Base-by-base conservation (phyloP, 768 basidiomycete species). In the Symmetrospora coprosmae region DNA sequence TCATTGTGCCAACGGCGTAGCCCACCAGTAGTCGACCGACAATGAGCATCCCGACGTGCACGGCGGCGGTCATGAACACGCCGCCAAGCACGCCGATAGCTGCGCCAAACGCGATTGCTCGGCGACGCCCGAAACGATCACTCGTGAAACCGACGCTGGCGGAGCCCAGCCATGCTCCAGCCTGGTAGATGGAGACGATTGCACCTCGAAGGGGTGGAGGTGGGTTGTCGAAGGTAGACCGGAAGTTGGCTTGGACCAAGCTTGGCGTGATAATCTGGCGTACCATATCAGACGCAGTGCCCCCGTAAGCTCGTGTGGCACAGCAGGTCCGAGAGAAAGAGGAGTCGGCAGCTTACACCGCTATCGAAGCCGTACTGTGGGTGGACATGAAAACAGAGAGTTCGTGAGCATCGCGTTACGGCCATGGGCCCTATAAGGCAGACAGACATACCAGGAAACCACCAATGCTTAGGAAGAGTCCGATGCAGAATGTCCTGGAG, bases 181-280 rank as follows among this genome's bases (percentile, higher is more conserved):
- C 56, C 41, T 59, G 56, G 21, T 59, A 59, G n/a, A 59, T 33
- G 16, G 56, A 59, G 6, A 59, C 56, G 30, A 59, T 50, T 4
- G 56, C 56, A 16, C 56, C 56, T 35, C 8, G 21, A 17, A 50
- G 34, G 28, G 34, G 21, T n/a, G 46, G 47, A 19, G 27, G 31
- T 6, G 28, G 56, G 38, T 34, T 30, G 27, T 50, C 30, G 13
- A 45, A 59, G 46, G 21, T 47, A 46, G 13, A 23, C 11, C 4
- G 27, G 30, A 27, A 59, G 41, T 52, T 31, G 46, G 6, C 19
- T 60, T 27, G 40, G 45, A 4, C 30, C 46, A 13, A 30, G 31
- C 14, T 17, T 25, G 28, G 14, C 14, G 11, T 4, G 43, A 35
- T 4, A 41, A n/a, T n/a, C n/a, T n/a, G n/a, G n/a, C n/a, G n/a